Evolutionary conservation across 208 protist species (phyloP).

Genomic region (Lotmaria passim): DNA sequence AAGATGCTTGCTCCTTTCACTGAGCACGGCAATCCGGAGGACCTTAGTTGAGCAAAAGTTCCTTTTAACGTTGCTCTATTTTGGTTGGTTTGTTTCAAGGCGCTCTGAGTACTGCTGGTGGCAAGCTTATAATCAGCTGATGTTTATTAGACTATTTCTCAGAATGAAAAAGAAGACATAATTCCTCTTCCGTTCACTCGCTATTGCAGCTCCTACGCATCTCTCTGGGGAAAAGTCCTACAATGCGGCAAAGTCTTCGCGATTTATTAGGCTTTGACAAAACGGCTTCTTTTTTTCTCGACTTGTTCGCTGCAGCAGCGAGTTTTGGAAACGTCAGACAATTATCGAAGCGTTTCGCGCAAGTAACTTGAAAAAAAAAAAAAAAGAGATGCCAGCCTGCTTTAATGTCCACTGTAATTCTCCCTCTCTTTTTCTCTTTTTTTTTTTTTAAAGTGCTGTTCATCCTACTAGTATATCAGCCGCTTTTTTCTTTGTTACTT

Average conservation of each 20-base stretch:
- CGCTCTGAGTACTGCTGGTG: background rate
- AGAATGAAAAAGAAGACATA: too few species aligned
- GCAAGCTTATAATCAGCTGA: background rate
- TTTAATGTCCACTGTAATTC: background rate
- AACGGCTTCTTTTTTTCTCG: too few species aligned
- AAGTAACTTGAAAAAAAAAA: too few species aligned
- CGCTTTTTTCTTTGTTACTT: conserved; percentile 6
- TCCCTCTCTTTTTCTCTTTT: background rate
- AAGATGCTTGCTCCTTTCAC: conserved; percentile 93
- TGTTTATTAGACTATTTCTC: conserved; percentile 3
- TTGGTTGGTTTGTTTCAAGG: conserved; percentile 1
- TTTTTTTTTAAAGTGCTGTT: background rate
- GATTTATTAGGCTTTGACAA: too few species aligned
- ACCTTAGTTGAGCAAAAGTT: conserved; percentile 30
- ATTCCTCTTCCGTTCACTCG: too few species aligned
- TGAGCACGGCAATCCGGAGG: conserved; percentile 72
- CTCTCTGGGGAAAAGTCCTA: too few species aligned
- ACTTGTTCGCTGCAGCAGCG: too few species aligned
- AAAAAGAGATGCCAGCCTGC: too few species aligned
- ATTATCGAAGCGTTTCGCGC: too few species aligned
- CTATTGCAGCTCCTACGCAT: too few species aligned
- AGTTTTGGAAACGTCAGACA: too few species aligned
- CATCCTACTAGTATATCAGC: background rate
- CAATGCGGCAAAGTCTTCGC: too few species aligned
- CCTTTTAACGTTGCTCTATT: conserved; percentile 2